These are phyloP conservation scores for Aspergillus sp. DNA, from an alignment of 2,329 filamentous ascomycete species.

Conservation along the genomic window DNA sequence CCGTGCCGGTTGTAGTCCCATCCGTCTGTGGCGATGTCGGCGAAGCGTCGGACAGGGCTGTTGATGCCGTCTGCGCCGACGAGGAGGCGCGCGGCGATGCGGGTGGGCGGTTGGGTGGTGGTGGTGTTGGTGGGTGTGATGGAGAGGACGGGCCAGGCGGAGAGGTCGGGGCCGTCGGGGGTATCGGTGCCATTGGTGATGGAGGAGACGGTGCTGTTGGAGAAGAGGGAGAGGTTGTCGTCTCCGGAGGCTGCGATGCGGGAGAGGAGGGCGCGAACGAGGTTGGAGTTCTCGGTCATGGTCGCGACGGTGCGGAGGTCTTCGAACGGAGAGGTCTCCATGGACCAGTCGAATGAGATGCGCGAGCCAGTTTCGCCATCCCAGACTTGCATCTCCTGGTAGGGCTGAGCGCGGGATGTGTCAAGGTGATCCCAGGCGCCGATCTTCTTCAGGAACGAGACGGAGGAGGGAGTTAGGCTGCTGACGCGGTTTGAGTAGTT, in stretches of 20 bases:
- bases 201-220: constrained; percentile 74
- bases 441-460: constrained; percentile 77
- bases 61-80: constrained; percentile 95
- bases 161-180: constrained; percentile 71
- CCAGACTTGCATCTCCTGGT: constrained; percentile 98
- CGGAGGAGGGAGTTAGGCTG: constrained; percentile 86
- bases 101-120: constrained; percentile 41
- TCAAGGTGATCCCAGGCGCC: constrained; percentile 83
- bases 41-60: constrained; percentile 87
- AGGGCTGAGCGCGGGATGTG: constrained; percentile 74
- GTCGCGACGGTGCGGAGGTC: constrained; percentile 74
- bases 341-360: constrained; percentile 82
- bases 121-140: constrained; percentile 58
- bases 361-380: constrained; percentile 85
- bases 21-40: constrained; percentile 78
- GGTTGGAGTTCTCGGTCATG: constrained; percentile 94
- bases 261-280: constrained; percentile 74
- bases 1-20: constrained; percentile 95
- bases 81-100: constrained; percentile 77
- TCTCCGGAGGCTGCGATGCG: constrained; percentile 69
- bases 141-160: constrained; percentile 82
- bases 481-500: constrained; percentile 93
- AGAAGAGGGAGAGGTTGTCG: constrained; percentile 66
- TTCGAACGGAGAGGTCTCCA: constrained; percentile 49
- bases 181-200: constrained; percentile 73